Percentiles rank a stretch among this genome's conserved stretches.
phyloP scores from a whole-genome alignment of 1,139 yeast species.

The Petasospora rhodanensis region DNA sequence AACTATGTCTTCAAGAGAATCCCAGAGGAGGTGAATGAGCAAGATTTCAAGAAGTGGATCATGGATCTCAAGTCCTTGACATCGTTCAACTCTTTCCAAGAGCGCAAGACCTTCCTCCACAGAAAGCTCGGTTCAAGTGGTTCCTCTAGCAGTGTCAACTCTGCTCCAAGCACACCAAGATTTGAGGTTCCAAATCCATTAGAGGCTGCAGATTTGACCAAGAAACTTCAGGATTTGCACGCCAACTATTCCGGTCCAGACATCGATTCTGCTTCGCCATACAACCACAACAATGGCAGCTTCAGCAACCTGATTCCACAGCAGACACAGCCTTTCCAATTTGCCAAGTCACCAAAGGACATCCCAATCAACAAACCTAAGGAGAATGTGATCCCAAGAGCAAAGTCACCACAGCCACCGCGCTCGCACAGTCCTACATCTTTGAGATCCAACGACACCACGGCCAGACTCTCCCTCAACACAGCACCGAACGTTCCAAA shows the following conservation, averaged over 20 bases:
- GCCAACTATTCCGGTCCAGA: conserved; percentile 1
- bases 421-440: neutral
- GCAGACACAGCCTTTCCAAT: neutral
- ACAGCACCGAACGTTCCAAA: conserved; percentile 6
- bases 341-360: conserved; percentile 2
- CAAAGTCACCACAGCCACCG: conserved; percentile 4
- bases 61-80: conserved; percentile 40
- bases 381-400: conserved; percentile 7
- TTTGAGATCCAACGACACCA: no score
- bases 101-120: conserved; percentile 27
- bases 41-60: conserved; percentile 41
- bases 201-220: conserved; percentile 28
- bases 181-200: conserved; percentile 20
- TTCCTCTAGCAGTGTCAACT: conserved; percentile 1
- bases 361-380: conserved; percentile 7
- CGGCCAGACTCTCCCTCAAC: conserved; percentile 3
- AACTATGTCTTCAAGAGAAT: conserved; percentile 24
- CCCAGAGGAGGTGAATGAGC: conserved; percentile 29
- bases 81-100: conserved; percentile 29
- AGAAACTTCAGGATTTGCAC: conserved; percentile 40
- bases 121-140: neutral
- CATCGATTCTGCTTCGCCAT: conserved; percentile 2
- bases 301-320: conserved; percentile 7
- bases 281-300: conserved; percentile 10
- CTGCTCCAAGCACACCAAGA: conserved; percentile 19